Conservation (phyloP, 495 filamentous ascomycete genomes). For the Xylaria longipes region DNA sequence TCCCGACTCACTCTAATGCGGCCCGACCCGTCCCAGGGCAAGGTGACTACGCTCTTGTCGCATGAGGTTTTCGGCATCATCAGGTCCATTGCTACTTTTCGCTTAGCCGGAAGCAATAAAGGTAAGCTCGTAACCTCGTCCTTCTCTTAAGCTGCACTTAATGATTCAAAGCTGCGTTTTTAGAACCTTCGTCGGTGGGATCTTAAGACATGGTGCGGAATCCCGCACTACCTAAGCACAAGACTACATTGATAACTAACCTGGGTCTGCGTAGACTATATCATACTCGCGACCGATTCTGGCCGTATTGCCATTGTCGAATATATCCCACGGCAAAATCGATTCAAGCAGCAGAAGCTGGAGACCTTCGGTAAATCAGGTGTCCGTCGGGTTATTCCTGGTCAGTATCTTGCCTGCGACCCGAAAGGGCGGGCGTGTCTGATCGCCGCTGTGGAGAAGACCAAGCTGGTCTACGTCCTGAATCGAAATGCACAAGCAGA, state of each 20-base stretch:
- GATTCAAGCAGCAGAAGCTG: slow-evolving; percentile 86
- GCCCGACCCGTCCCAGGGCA: slow-evolving; percentile 82
- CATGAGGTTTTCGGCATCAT: slow-evolving; percentile 98
- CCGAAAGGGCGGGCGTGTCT: slow-evolving; percentile 95
- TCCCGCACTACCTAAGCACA: slow-evolving; percentile 23
- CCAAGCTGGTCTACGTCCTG: slow-evolving; percentile 98
- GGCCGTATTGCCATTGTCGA: slow-evolving; percentile 94
- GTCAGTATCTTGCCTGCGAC: slow-evolving; percentile 92
- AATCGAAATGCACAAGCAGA: slow-evolving; percentile 95
- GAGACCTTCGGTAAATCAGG: slow-evolving; percentile 99
- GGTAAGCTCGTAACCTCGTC: slow-evolving; percentile 67
- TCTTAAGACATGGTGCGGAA: slow-evolving; percentile 39
- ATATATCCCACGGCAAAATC: slow-evolving; percentile 85
- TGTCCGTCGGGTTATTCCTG: slow-evolving; percentile 90
- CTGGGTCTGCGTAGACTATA: slow-evolving; percentile 74
- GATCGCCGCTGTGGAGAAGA: slow-evolving; percentile 95
- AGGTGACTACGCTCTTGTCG: slow-evolving; percentile 81
- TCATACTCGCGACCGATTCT: slow-evolving; percentile 94
- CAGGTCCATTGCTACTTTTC: slow-evolving; percentile 82
- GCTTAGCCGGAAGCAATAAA: slow-evolving; percentile 92
- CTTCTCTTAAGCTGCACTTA: slow-evolving; percentile 75
- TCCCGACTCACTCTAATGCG: slow-evolving; percentile 87
- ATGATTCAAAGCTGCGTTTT: slow-evolving; percentile 80
- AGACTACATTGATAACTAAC: slow-evolving; percentile 69
- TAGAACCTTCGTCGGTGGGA: slow-evolving; percentile 53